Evolutionary conservation across 257 asterid genomes (phyloP), one percentile per base, ranked within the genome.

Genomic region (Handroanthus guayacan): DNA sequence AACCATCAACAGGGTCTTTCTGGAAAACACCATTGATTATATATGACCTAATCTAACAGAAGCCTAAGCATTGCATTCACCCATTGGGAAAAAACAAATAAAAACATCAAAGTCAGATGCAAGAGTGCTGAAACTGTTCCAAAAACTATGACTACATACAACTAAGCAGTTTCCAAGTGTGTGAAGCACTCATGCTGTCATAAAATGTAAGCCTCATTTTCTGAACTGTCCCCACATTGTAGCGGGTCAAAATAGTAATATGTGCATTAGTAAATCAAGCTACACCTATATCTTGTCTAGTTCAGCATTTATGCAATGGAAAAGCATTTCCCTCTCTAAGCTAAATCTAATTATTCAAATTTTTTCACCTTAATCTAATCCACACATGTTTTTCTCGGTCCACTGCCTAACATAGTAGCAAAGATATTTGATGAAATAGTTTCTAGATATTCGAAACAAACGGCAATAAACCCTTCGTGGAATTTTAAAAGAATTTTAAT

Each of bases 1-100:
- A 54, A 79, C 82, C 81, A 67, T 76, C 81, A 75, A 66, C 72
- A n/a, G 82, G 75, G 72, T 54, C 74, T 79, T 79, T 75, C 96
- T 90, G 88, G 75, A 67, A 64, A 76, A 69, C 18, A 64, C 74
- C 74, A 81, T 81, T 36, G 75, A 85, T 57, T 47, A 51, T 20
- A 39, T 43, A 52, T 16, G 57, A 79, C 60, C 60, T 61, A 74
- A 70, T 52, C 57, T 13, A 69, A 77, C 18, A 48, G 68, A 71
- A 54, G 55, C 37, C 62, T n/a, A 83, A 61, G 41, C 61, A 31
- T 64, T 39, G 34, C 37, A 51, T 75, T 62, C 47, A 18, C 2
- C 57, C 48, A 65, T 50, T 47, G 14, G 52, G 14, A 55, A 31
- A 11, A 47, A 66, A 75, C 56, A 54, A 41, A 65, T 10, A 51